Evolutionary conservation across 805 yeast species (phyloP).

Genomic region (Kodamaea kaohsiungensis): DNA sequence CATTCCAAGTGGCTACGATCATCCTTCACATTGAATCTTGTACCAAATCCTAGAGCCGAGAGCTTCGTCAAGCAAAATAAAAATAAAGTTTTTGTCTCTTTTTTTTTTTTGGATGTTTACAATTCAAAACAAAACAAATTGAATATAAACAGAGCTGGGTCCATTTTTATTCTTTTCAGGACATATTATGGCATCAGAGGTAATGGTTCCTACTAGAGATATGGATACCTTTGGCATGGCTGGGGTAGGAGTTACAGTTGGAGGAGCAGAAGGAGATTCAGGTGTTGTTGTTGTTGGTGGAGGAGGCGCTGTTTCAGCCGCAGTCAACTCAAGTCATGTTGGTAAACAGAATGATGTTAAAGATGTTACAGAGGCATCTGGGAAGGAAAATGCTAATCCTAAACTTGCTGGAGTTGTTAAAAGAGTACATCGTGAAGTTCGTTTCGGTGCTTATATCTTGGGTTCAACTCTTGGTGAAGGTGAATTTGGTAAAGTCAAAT

Average conservation of each 20-base stretch:
- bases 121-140: conserved; percentile 7
- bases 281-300: background rate
- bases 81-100: conserved; percentile 8
- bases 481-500: conserved; percentile 95
- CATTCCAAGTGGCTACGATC: background rate
- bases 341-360: background rate
- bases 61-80: conserved; percentile 5
- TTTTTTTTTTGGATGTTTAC: conserved; percentile 8
- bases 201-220: conserved; percentile 6
- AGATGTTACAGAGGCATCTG: background rate
- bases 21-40: background rate
- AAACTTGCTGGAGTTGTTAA: conserved; percentile 15
- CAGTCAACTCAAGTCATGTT: background rate
- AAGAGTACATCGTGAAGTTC: conserved; percentile 59
- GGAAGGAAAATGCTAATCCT: background rate
- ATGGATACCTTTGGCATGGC: background rate
- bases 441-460: conserved; percentile 86
- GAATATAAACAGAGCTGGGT: conserved; percentile 7
- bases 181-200: conserved; percentile 8
- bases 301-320: background rate
- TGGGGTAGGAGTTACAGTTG: background rate
- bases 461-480: conserved; percentile 98
- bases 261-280: background rate
- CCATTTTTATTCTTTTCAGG: background rate
- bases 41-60: background rate